These are phyloP conservation scores for Ophiostoma ulmi DNA, from an alignment of 2,329 filamentous ascomycete genomes.

Conservation along the genomic window DNA sequence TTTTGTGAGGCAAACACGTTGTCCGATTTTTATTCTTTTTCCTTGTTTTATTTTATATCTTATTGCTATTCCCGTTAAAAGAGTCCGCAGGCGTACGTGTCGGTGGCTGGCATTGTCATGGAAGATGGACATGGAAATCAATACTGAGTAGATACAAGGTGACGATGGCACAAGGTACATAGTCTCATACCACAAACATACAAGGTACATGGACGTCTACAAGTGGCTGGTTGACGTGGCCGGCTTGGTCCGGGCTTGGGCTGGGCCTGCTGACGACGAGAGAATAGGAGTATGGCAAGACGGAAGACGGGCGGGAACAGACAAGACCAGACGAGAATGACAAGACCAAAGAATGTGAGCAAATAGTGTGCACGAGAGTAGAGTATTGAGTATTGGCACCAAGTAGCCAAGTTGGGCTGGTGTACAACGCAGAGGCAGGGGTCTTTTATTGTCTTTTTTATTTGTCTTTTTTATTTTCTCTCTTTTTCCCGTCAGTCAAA, in stretches of 20 bases:
- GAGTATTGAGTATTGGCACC: background rate
- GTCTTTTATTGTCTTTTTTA: background rate
- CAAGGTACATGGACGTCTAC: background rate
- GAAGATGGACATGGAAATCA: background rate
- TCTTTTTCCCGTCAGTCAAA: background rate
- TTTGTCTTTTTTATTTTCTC: background rate
- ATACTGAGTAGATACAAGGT: background rate
- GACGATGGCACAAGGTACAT: background rate
- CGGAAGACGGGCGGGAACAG: background rate
- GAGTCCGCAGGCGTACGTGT: background rate
- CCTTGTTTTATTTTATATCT: too few species aligned
- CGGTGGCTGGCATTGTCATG: background rate
- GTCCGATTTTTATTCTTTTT: background rate
- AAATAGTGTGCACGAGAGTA: background rate
- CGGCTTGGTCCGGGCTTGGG: background rate
- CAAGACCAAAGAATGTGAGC: background rate
- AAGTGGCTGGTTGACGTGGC: too few species aligned
- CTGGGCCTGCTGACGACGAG: background rate
- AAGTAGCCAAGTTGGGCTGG: background rate
- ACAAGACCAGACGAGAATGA: background rate
- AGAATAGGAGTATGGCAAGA: background rate
- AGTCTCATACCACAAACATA: background rate
- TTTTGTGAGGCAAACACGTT: background rate
- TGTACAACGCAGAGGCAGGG: background rate
- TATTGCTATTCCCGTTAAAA: background rate